Evolutionary conservation across 148 eudicot genomes (phyloP).

Genomic region (Cornus florida): DNA sequence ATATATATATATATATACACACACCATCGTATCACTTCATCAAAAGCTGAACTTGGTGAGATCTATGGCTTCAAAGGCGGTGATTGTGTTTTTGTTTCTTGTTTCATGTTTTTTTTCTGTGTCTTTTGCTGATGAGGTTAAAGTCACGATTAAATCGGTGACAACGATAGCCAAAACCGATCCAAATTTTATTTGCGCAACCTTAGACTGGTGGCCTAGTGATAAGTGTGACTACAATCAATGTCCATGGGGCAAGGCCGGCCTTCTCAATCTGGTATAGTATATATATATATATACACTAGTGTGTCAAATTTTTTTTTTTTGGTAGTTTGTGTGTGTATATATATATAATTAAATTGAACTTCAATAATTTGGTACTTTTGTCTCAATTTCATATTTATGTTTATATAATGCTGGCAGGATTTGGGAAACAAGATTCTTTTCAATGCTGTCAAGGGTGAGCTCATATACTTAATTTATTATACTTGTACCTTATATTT

Average conservation of each 20-base stretch:
- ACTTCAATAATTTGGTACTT: too few relatives aligned
- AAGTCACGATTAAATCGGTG: constrained; percentile 10
- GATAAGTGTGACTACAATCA: constrained; percentile 42
- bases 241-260: constrained; percentile 51
- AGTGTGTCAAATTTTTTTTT: too few relatives aligned
- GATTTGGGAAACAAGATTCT: constrained; percentile 51
- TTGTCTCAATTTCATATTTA: too few relatives aligned
- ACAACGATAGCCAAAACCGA: constrained; percentile 34
- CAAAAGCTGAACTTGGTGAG: too few relatives aligned
- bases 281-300: not conserved
- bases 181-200: constrained; percentile 45
- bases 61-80: too few relatives aligned
- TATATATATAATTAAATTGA: not conserved
- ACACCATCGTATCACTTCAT: too few relatives aligned
- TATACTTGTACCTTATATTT: too few relatives aligned
- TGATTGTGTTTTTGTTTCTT: not conserved
- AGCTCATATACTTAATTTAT: not conserved
- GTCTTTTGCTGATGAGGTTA: constrained; percentile 18
- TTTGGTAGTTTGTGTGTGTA: too few relatives aligned
- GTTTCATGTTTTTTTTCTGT: not conserved
- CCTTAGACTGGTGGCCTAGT: constrained; percentile 62
- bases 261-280: constrained; percentile 30
- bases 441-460: constrained; percentile 50
- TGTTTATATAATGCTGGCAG: constrained; percentile 22
- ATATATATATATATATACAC: too few relatives aligned